Conservation (phyloP, 345 rosid species). For the Populus davidiana region DNA sequence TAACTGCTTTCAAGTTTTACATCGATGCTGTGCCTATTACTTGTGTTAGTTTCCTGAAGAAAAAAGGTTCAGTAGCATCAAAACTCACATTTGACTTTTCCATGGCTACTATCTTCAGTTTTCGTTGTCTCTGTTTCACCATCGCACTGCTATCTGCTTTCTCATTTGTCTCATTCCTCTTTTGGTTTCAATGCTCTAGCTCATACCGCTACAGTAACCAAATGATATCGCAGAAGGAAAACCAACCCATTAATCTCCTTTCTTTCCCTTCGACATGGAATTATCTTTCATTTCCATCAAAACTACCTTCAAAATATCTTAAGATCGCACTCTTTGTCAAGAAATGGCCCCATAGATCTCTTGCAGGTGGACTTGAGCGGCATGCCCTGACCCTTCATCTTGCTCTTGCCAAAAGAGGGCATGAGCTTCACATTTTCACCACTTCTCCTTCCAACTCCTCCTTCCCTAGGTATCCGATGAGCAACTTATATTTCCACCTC, state of each 20-base stretch:
- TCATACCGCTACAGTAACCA: constrained; percentile 35
- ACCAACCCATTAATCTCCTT: constrained; percentile 54
- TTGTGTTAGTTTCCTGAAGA: neutral
- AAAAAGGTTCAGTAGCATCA: neutral
- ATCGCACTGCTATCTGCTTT: constrained; percentile 43
- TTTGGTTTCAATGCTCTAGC: constrained; percentile 43
- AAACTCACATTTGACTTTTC: constrained; percentile 8
- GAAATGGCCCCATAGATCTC: constrained; percentile 83
- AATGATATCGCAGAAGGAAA: constrained; percentile 23
- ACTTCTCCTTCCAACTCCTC: constrained; percentile 47
- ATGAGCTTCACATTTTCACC: constrained; percentile 86
- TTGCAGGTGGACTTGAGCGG: constrained; percentile 84
- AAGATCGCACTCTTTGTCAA: constrained; percentile 82
- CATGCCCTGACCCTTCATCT: constrained; percentile 87
- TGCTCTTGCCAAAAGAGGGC: constrained; percentile 75
- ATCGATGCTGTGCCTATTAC: constrained; percentile 13
- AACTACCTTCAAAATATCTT: constrained; percentile 42
- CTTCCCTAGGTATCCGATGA: constrained; percentile 44
- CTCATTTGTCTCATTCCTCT: constrained; percentile 56
- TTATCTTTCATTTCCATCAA: constrained; percentile 45
- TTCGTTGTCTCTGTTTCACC: constrained; percentile 49
- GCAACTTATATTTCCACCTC: constrained; percentile 64
- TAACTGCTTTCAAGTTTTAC: neutral
- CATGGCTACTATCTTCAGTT: constrained; percentile 55
- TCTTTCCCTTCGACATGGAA: constrained; percentile 70